Evolutionary conservation across 2,329 filamentous ascomycete species (phyloP).

Genomic region (Talaromyces sp.): DNA sequence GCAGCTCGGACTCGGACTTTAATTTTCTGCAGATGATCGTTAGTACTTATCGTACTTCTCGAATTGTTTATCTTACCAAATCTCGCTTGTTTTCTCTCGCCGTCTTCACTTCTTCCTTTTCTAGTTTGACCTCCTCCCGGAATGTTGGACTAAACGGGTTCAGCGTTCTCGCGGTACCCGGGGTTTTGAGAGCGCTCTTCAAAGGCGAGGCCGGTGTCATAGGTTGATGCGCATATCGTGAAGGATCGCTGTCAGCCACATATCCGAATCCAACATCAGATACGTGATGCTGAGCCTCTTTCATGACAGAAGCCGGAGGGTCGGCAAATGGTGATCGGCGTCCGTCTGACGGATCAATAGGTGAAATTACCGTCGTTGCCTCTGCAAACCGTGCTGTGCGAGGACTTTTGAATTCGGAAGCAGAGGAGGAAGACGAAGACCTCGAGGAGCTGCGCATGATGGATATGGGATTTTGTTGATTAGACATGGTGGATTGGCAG

Average conservation of each 20-base stretch:
- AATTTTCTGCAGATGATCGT: slow-evolving; percentile 63
- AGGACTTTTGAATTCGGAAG: slow-evolving; percentile 48
- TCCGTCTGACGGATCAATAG: slow-evolving; percentile 49
- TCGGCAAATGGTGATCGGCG: slow-evolving; percentile 51
- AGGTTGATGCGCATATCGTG: slow-evolving; percentile 49
- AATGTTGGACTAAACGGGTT: slow-evolving; percentile 91
- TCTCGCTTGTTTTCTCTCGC: slow-evolving; percentile 86
- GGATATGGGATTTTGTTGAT: slow-evolving; percentile 21
- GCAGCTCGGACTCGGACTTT: slow-evolving; percentile 88
- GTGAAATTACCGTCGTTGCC: slow-evolving; percentile 62
- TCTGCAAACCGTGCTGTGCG: slow-evolving; percentile 63
- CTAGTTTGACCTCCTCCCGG: slow-evolving; percentile 77
- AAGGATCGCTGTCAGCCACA: slow-evolving; percentile 59
- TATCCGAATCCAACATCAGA: slow-evolving; percentile 93
- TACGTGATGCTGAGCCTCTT: slow-evolving; percentile 54
- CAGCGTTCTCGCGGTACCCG: slow-evolving; percentile 72
- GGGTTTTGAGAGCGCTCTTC: slow-evolving; percentile 86
- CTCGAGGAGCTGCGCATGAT: slow-evolving; percentile 26
- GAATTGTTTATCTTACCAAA: slow-evolving; percentile 61
- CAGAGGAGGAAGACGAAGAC: slow-evolving; percentile 30
- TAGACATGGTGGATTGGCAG: slow-evolving; percentile 26
- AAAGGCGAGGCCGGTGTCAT: slow-evolving; percentile 73
- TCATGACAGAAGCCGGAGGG: slow-evolving; percentile 42
- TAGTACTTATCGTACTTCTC: not conserved
- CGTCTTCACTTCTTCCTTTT: slow-evolving; percentile 76